phyloP scores from a whole-genome alignment of 306 rosid genomes.

The Bauhinia variegata region DNA sequence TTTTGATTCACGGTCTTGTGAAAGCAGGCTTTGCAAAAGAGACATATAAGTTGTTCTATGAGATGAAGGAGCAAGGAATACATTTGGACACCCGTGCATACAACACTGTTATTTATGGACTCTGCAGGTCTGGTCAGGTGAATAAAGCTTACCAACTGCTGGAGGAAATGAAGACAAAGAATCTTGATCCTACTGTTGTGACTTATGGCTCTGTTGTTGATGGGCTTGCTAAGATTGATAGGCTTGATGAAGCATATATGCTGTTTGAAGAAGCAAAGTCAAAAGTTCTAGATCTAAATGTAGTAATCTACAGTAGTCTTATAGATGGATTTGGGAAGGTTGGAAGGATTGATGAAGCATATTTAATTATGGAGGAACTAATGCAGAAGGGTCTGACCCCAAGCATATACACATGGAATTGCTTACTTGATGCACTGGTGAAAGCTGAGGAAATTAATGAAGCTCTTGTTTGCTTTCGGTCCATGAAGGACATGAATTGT shows the following conservation, averaged over 20 bases:
- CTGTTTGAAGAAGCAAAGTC: slow-evolving; percentile 94
- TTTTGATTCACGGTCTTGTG: slow-evolving; percentile 83
- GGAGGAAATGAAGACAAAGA: slow-evolving; percentile 89
- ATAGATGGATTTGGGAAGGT: slow-evolving; percentile 96
- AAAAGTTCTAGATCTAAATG: slow-evolving; percentile 70
- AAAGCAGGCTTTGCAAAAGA: slow-evolving; percentile 86
- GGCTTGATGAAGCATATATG: slow-evolving; percentile 98
- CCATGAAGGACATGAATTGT: slow-evolving; percentile 79
- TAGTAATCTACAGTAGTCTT: slow-evolving; percentile 79
- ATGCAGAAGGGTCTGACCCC: slow-evolving; percentile 86
- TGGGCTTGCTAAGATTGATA: slow-evolving; percentile 89
- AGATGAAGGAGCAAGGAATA: slow-evolving; percentile 86
- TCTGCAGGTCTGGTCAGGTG: slow-evolving; percentile 91
- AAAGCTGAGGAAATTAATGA: slow-evolving; percentile 90
- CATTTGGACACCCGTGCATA: slow-evolving; percentile 82
- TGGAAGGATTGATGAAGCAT: slow-evolving; percentile 95
- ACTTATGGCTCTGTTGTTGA: slow-evolving; percentile 91
- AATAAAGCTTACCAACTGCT: slow-evolving; percentile 87
- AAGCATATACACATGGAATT: slow-evolving; percentile 87
- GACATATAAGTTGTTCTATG: slow-evolving; percentile 71
- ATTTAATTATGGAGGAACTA: slow-evolving; percentile 85
- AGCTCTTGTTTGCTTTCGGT: slow-evolving; percentile 87
- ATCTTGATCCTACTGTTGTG: slow-evolving; percentile 79
- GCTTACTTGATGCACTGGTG: slow-evolving; percentile 86
- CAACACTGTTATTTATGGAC: slow-evolving; percentile 80